phyloP scores from a whole-genome alignment of 2,329 filamentous ascomycete species.

The Neopestalotiopsis sp. region DNA sequence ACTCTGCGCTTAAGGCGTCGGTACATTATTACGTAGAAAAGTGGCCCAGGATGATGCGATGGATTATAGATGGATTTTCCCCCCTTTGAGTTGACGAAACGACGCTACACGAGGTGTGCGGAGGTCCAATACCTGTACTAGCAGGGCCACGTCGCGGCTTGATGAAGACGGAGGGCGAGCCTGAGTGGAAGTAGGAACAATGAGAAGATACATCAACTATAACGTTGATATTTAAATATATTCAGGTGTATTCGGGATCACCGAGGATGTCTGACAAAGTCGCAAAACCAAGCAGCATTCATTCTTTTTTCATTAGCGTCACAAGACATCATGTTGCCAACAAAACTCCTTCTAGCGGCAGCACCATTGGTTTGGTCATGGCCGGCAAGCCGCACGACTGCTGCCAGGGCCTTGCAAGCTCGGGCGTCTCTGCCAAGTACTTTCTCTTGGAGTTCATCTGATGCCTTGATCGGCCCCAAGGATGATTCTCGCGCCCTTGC shows the following conservation, averaged over 20 bases:
- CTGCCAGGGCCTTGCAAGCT: not conserved
- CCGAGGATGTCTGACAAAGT: not conserved
- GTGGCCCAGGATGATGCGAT: not conserved
- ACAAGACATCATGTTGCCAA: slow-evolving; percentile 1
- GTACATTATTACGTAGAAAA: no score
- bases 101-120: not conserved
- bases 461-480: slow-evolving; percentile 5
- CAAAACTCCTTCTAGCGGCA: not conserved
- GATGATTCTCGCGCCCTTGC: not conserved
- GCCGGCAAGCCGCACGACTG: not conserved
- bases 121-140: not conserved
- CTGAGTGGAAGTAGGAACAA: not conserved
- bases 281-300: not conserved
- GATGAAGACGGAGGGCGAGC: not conserved
- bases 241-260: not conserved
- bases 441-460: slow-evolving; percentile 6
- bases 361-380: not conserved
- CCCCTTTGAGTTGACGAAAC: not conserved
- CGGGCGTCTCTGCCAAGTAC: not conserved
- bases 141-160: not conserved
- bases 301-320: not conserved
- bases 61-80: not conserved
- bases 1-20: no score
- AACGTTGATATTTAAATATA: not conserved
- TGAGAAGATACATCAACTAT: not conserved